Evolutionary conservation across 73 alveolate species (phyloP).

Genomic region (Paramecium tetraurelia): DNA sequence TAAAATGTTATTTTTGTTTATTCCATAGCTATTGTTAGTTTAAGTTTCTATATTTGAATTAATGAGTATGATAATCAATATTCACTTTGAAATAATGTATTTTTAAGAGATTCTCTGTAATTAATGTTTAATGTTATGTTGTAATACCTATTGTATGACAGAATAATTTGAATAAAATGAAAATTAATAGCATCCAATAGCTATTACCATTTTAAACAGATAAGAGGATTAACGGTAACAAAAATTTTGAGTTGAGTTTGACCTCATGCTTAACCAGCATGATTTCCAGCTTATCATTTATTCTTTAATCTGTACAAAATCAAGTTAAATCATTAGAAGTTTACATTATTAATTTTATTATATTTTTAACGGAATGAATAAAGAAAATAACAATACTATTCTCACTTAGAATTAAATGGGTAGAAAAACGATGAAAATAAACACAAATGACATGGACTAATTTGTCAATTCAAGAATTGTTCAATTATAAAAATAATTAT

Average conservation of each 20-base stretch:
- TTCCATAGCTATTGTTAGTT: background rate
- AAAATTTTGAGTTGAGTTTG: background rate
- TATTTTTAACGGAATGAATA: slow-evolving; percentile 37
- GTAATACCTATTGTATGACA: background rate
- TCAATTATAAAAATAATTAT: slow-evolving; percentile 16
- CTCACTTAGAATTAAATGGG: background rate
- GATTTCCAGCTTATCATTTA: background rate
- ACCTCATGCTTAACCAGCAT: background rate
- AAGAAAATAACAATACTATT: background rate
- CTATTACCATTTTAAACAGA: background rate
- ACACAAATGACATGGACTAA: background rate
- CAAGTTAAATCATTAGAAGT: background rate
- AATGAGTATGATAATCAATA: background rate
- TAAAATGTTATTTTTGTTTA: background rate
- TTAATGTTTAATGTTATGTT: background rate
- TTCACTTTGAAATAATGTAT: background rate
- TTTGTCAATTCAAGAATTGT: slow-evolving; percentile 18
- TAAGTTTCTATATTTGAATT: background rate
- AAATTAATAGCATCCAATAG: background rate
- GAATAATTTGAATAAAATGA: background rate
- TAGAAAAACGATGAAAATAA: background rate
- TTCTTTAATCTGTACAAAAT: background rate
- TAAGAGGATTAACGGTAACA: background rate
- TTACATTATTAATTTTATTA: background rate
- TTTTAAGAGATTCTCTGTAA: background rate